Evolutionary conservation across 2,329 filamentous ascomycete genomes (phyloP), one percentile per base, ranked within the genome.

Genomic region (Claviceps cyperi): DNA sequence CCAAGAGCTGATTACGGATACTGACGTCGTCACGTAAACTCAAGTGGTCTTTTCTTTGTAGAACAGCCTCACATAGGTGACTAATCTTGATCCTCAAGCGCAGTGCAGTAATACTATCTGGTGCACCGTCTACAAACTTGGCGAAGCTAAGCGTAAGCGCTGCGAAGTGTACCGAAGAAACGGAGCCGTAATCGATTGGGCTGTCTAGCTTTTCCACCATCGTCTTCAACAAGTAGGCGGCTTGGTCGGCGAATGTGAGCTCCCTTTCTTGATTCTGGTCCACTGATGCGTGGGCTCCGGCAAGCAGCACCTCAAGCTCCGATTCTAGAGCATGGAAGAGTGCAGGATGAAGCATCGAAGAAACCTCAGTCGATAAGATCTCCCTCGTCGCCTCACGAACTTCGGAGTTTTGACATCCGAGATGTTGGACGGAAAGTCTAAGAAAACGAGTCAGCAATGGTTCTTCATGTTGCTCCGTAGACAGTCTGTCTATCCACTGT

Each of bases 21-120:
- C 80, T 75, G 39, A 84, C 77, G 60, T 85, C 81, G 56, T 85
- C 80, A 47, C 81, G 73, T 11, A 85, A 66, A 56, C 83, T 84
- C 41, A 85, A 65, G 47, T 84, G 75, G 57, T 85, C 81, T 57
- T 83, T 84, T 55, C 80, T 75, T 61, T 75, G 77, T 13, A 76
- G 81, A 36, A 84, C 75, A 3, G 75, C 74, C 56, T 84, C 81
- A 52, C 76, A 82, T 7, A 85, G 64, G 56, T 84, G 79, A 57
- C 81, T 84, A 40, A 83, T 77, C 56, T 81, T 80, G 58, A 84
- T 83, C 59, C 83, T 84, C 43, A 84, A 79, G 49, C 79, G 71
- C 15, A 83, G 60, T 19, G 73, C 77, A 55, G 71, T 76, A 8
- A 71, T 63, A 13, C 71, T 76, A 52, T 83, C 80, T 3, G 72